Base-by-base conservation (phyloP, 495 filamentous ascomycete species). In the Podospora pseudoanserina region DNA sequence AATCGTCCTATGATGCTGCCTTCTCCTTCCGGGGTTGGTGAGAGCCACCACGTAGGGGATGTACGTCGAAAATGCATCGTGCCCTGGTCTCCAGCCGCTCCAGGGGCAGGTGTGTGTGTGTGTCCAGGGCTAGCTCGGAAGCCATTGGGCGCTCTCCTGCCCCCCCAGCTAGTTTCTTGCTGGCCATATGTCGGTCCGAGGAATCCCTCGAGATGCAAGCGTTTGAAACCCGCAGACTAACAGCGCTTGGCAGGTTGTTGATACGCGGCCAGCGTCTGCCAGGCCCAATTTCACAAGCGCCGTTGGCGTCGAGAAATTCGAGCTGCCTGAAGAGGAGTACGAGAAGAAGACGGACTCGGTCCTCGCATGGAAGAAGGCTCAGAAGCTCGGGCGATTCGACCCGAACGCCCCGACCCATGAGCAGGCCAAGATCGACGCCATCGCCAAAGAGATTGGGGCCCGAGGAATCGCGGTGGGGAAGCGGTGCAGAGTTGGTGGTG, bases 321-420 rank as follows among this genome's bases (percentile, higher is more conserved):
- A 87, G 67, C 88, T 99, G 78, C 92, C 93, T 20, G 79, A 84
- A 32, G 86, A 89, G 20, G 88, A 92, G 66, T 99, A 99, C 81
- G 91, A 91, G 73, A 86, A 87, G 65, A 92, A 92, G 66, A 80
- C 88, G 28, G 91, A 96, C 79, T 93, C 90, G 27, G 95, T 99
- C 18, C 85, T 97, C 55, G 91, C 93, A 11, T 97, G 92, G 92
- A 99, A 99, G 82, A 92, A 90, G 79, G 84, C 88, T 23, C 88
- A 97, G 72, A 92, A 96, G 73, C 85, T 99, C 26, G 95, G 95
- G 53, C 93, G 95, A 32, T 99, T 99, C 79, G 93, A 97, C 75
- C 95, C 95, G 3, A 85, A 86, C 72, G 91, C 93, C 5, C 88
- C 91, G 20, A 85, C 81, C 67, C 85, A 88, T 26, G 87, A 92